phyloP scores from a whole-genome alignment of 2,329 filamentous ascomycete species.

The Dactylellina parvicollis region DNA sequence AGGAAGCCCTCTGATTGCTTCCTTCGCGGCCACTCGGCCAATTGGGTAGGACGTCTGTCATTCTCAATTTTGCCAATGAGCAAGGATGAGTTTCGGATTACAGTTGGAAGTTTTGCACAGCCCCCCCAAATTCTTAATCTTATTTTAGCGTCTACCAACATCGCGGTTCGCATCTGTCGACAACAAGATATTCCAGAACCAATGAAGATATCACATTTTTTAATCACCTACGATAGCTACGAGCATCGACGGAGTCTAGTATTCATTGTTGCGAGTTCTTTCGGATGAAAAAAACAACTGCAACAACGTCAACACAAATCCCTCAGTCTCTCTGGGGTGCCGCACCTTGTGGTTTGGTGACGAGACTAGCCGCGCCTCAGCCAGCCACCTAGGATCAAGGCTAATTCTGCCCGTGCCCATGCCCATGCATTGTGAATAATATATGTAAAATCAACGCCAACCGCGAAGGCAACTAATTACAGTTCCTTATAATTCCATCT shows the following conservation, averaged over 20 bases:
- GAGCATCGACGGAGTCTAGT: neutral
- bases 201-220: neutral
- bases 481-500: no score
- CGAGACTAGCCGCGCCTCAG: no score
- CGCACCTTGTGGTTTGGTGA: no score
- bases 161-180: conserved; percentile 24
- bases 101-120: conserved; percentile 20
- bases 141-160: conserved; percentile 17
- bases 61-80: conserved; percentile 8
- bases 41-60: conserved; percentile 10
- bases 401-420: no score
- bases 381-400: no score
- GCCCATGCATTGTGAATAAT: no score
- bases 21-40: no score
- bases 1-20: conserved; percentile 15
- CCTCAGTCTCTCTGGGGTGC: no score
- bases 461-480: no score
- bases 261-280: neutral
- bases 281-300: neutral
- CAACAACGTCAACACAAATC: conserved; percentile 22
- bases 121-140: conserved; percentile 25
- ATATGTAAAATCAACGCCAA: no score
- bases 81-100: conserved; percentile 23
- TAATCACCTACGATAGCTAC: neutral
- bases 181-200: neutral